Conservation (phyloP, 2,329 filamentous ascomycete genomes). For the Penicillium expansum region DNA sequence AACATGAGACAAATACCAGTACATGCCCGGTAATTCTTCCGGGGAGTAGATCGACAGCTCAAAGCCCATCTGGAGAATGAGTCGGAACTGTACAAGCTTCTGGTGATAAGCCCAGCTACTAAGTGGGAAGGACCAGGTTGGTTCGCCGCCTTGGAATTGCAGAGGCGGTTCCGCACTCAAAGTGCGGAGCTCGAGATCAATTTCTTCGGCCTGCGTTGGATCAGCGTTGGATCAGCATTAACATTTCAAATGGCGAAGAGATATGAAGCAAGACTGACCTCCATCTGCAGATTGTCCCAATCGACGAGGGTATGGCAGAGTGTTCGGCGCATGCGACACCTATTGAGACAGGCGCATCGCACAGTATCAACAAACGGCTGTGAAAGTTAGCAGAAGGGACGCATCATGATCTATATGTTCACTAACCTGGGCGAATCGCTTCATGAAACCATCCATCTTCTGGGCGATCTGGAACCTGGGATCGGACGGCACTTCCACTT, state of each 20-base stretch:
- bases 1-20: slow-evolving; percentile 80
- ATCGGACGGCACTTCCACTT: slow-evolving; percentile 71
- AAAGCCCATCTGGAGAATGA: slow-evolving; percentile 86
- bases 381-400: slow-evolving; percentile 25
- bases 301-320: slow-evolving; percentile 78
- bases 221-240: slow-evolving; percentile 14
- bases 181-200: slow-evolving; percentile 66
- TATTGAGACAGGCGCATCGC: slow-evolving; percentile 82
- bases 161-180: slow-evolving; percentile 62
- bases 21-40: slow-evolving; percentile 84
- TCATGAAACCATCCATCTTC: slow-evolving; percentile 68
- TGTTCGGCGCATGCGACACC: slow-evolving; percentile 84
- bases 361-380: slow-evolving; percentile 80
- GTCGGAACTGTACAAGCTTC: slow-evolving; percentile 84
- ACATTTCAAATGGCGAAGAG: neutral
- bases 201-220: slow-evolving; percentile 57
- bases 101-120: slow-evolving; percentile 88
- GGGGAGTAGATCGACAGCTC: slow-evolving; percentile 86
- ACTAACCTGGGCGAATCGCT: slow-evolving; percentile 50
- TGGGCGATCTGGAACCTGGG: slow-evolving; percentile 69
- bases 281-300: slow-evolving; percentile 79
- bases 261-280: slow-evolving; percentile 49
- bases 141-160: slow-evolving; percentile 52
- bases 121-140: slow-evolving; percentile 67
- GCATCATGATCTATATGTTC: neutral